Base-by-base conservation (phyloP, 768 basidiomycete species). In the Phanerochaete carnosa region DNA sequence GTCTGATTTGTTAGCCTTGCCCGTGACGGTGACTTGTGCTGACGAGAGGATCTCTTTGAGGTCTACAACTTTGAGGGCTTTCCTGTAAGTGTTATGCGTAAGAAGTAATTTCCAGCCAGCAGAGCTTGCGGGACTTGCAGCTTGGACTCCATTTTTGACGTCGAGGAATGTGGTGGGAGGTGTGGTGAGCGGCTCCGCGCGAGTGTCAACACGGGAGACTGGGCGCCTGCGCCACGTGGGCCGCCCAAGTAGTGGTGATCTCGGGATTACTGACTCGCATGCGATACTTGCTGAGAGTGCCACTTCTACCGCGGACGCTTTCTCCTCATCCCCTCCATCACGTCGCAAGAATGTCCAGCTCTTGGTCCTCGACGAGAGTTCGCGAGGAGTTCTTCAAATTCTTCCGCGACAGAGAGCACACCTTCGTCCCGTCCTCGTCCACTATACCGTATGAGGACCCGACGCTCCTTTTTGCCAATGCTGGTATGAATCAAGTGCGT, bases 381-480 rank as follows among this genome's bases (percentile, higher is more conserved):
- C 86, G 97, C 65, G 78, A 95, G 66, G 87, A 92, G 61, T 99
- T 94, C 79, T 94, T 98, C 75, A 80, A 90, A 64, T 98, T 85
- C 77, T 99, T 98, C 76, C 80, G 80, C 59, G 77, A 80, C 47
- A 86, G 85, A 66, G 81, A 83, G 64, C 97, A 99, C 73, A 88
- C 89, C 25, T 96, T 92, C 71, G 91, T 95, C 56, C 89, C 90
- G 7, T 95, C 92, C 30, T 95, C 94, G 2, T 82, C 92, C 1
- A 96, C 95, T 39, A 90, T 99, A 64, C 97, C 97, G 1, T 98
- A 92, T 73, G 97, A 98, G 61, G 97, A 98, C 76, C 96, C 96
- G 2, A 98, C 97, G 16, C 81, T 99, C 37, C 86, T 98, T 58
- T 99, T 99, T 68, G 94, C 95, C 60, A 99, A 99, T 80, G 96